Evolutionary conservation across 495 filamentous ascomycete species (phyloP).

Genomic region (Aspergillus bridgeri): DNA sequence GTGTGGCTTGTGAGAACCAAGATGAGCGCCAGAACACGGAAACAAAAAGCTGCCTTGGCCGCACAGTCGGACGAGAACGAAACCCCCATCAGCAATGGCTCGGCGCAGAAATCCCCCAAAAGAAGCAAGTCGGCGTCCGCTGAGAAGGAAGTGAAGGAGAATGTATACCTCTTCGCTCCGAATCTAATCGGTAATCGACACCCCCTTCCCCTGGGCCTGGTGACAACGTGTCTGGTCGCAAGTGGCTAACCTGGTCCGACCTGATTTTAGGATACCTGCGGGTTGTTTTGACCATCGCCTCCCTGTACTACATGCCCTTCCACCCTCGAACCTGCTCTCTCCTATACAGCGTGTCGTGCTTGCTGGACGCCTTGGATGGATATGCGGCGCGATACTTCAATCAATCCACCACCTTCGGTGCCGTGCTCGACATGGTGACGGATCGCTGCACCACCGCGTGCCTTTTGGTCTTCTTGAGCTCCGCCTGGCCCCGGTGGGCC

Average conservation of each 20-base stretch:
- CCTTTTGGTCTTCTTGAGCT: conserved; percentile 86
- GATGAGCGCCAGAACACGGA: conserved; percentile 43
- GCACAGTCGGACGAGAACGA: conserved; percentile 35
- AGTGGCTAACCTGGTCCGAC: conserved; percentile 6
- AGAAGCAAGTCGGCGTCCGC: conserved; percentile 22
- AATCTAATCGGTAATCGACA: conserved; percentile 87
- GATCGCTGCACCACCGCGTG: conserved; percentile 94
- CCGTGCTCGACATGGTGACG: conserved; percentile 96
- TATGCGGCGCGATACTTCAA: conserved; percentile 83
- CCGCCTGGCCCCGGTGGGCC: conserved; percentile 87
- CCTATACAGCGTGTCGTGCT: conserved; percentile 88
- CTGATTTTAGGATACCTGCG: conserved; percentile 82
- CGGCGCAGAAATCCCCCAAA: conserved; percentile 27
- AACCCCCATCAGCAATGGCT: conserved; percentile 30
- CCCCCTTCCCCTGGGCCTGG: background rate
- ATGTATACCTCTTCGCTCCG: conserved; percentile 92
- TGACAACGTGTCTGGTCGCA: background rate
- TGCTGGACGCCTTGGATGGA: conserved; percentile 92
- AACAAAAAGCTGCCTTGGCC: conserved; percentile 42
- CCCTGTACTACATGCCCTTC: conserved; percentile 97
- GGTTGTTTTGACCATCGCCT: conserved; percentile 83
- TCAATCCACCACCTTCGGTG: conserved; percentile 91
- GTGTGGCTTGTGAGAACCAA: conserved; percentile 9
- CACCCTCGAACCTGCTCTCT: conserved; percentile 91
- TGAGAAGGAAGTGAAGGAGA: conserved; percentile 57